Conservation (phyloP, 1,284 basidiomycete species). For the Leucocoprinus gongylophorus region DNA sequence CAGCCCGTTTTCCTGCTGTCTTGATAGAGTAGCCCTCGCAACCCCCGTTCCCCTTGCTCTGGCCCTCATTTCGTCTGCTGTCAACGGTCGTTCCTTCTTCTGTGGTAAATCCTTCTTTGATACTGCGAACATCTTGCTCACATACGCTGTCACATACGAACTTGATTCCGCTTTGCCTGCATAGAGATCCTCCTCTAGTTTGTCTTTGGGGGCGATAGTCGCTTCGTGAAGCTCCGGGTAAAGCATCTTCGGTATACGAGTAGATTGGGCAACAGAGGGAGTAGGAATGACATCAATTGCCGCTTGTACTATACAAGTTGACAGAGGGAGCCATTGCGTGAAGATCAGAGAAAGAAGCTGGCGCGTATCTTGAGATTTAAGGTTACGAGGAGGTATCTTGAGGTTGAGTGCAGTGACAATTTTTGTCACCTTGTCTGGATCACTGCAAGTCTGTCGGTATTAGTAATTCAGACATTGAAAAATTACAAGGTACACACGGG, state of each 20-base stretch:
- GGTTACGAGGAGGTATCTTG: slow-evolving; percentile 83
- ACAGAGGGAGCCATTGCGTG: slow-evolving; percentile 94
- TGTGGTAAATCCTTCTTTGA: slow-evolving; percentile 76
- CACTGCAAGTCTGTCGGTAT: slow-evolving; percentile 39
- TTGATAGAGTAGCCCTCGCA: slow-evolving; percentile 26
- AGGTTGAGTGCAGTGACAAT: slow-evolving; percentile 83
- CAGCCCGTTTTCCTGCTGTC: background rate
- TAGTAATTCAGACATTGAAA: slow-evolving; percentile 32
- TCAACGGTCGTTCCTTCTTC: slow-evolving; percentile 70
- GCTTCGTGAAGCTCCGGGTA: slow-evolving; percentile 70
- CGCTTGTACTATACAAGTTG: slow-evolving; percentile 88
- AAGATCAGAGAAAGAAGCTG: slow-evolving; percentile 84
- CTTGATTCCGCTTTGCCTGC: slow-evolving; percentile 55
- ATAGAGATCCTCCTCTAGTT: slow-evolving; percentile 80
- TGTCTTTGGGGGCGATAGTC: slow-evolving; percentile 58
- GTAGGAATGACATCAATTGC: slow-evolving; percentile 91
- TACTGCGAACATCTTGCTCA: slow-evolving; percentile 99
- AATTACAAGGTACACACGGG: slow-evolving; percentile 56
- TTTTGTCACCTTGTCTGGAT: slow-evolving; percentile 83
- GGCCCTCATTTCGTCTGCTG: slow-evolving; percentile 83
- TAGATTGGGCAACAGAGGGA: slow-evolving; percentile 76
- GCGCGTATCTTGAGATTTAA: slow-evolving; percentile 87
- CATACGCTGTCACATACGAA: slow-evolving; percentile 75
- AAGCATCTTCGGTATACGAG: slow-evolving; percentile 88
- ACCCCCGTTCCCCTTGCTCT: slow-evolving; percentile 61